Percentiles rank a stretch among this genome's conserved stretches.
Evolutionary conservation across 2,329 filamentous ascomycete species (phyloP).

Genomic region (Biscogniauxia mediterranea): DNA sequence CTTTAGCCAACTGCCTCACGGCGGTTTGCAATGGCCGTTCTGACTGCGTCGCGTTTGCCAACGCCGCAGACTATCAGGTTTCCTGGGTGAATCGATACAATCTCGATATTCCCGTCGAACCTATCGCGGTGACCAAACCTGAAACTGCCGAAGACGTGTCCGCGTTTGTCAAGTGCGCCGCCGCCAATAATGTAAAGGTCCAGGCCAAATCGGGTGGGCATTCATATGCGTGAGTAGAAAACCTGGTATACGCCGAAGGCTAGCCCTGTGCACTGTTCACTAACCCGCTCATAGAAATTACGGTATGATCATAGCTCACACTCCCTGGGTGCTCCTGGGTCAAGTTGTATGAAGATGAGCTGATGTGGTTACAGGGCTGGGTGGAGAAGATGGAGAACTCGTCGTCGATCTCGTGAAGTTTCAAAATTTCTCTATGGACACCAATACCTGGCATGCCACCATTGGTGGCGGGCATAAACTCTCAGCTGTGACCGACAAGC

Average conservation of each 20-base stretch:
- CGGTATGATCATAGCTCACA: conserved; percentile 21
- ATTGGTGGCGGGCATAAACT: conserved; percentile 55
- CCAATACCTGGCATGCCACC: conserved; percentile 50
- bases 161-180: conserved; percentile 57
- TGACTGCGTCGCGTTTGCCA: conserved; percentile 47
- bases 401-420: conserved; percentile 55
- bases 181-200: conserved; percentile 47
- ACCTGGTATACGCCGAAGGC: background rate
- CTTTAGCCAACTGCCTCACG: conserved; percentile 45
- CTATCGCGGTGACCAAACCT: conserved; percentile 56
- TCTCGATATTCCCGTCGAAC: conserved; percentile 48
- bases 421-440: conserved; percentile 52
- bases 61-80: conserved; percentile 42
- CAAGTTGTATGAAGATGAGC: background rate
- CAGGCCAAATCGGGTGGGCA: conserved; percentile 65
- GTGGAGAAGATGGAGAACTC: conserved; percentile 50
- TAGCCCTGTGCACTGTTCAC: conserved; percentile 1
- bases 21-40: conserved; percentile 44
- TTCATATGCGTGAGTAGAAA: conserved; percentile 53
- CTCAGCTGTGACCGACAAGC: conserved; percentile 47
- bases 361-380: conserved; percentile 36
- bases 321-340: background rate
- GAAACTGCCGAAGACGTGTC: conserved; percentile 52
- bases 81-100: conserved; percentile 55
- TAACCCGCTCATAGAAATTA: conserved; percentile 30